Percentiles rank a stretch among this genome's conserved stretches.
Evolutionary conservation across 192 early-diverging fungal species (phyloP).

Genomic region (Umbelopsis ramanniana): DNA sequence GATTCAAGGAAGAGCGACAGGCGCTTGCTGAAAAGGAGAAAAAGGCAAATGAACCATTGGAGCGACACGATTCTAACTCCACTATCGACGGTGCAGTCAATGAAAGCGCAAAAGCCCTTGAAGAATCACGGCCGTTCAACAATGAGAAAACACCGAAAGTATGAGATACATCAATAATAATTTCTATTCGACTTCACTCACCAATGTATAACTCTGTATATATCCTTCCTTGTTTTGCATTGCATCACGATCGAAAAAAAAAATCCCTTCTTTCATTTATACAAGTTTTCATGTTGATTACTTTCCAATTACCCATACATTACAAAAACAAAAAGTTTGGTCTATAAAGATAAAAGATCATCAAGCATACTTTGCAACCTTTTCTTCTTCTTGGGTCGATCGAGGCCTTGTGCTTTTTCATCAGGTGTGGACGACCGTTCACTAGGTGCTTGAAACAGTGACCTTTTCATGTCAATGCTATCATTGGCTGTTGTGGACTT

Average conservation of each 20-base stretch:
- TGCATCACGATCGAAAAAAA: background rate
- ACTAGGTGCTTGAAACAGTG: background rate
- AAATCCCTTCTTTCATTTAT: background rate
- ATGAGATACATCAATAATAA: background rate
- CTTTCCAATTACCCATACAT: background rate
- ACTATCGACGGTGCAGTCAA: conserved; percentile 14
- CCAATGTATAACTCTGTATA: background rate
- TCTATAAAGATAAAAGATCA: conserved; percentile 7
- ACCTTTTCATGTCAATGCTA: background rate
- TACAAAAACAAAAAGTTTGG: background rate
- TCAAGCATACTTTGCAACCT: conserved; percentile 8
- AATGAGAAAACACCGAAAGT: background rate
- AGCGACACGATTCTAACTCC: background rate
- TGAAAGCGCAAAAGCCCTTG: background rate
- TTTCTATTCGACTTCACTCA: background rate
- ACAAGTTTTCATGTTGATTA: background rate
- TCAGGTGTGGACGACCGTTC: background rate
- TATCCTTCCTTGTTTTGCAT: background rate
- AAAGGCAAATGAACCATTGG: conserved; percentile 10
- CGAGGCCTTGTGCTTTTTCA: background rate
- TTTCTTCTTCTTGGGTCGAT: background rate
- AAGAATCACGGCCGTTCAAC: background rate
- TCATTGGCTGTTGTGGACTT: background rate
- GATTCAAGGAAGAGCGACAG: conserved; percentile 35
- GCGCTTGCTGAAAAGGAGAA: conserved; percentile 15